phyloP scores from a whole-genome alignment of 768 basidiomycete species.

The Leucocoprinus sp. region DNA sequence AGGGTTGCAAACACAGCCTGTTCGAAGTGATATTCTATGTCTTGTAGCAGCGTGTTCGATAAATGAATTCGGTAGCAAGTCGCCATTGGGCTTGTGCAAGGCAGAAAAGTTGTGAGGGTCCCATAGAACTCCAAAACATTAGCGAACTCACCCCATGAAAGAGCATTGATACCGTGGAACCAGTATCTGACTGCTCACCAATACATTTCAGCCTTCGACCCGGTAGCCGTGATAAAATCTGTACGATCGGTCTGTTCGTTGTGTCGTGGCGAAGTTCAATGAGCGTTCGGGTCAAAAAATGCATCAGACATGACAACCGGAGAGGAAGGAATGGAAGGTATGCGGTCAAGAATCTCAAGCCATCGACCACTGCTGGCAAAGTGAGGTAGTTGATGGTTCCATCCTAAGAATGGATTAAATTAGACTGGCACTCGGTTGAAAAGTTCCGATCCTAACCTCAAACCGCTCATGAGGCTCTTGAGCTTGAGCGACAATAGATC shows the following conservation, averaged over 20 bases:
- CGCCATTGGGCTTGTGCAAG: slow-evolving; percentile 45
- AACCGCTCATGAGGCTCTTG: slow-evolving; percentile 61
- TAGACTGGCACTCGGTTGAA: not conserved
- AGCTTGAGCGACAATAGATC: slow-evolving; percentile 54
- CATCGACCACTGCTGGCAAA: slow-evolving; percentile 70
- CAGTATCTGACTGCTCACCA: slow-evolving; percentile 59
- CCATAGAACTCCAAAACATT: not conserved
- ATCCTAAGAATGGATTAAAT: slow-evolving; percentile 39
- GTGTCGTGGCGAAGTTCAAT: slow-evolving; percentile 52
- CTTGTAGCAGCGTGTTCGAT: slow-evolving; percentile 61
- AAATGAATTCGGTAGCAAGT: slow-evolving; percentile 64
- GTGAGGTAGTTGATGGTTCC: slow-evolving; percentile 80
- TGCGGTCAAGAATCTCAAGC: slow-evolving; percentile 66
- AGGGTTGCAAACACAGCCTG: slow-evolving; percentile 86
- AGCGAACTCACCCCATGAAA: slow-evolving; percentile 48
- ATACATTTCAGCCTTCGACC: slow-evolving; percentile 42
- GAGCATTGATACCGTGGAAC: slow-evolving; percentile 54
- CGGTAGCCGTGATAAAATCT: slow-evolving; percentile 60
- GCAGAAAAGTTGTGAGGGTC: slow-evolving; percentile 1
- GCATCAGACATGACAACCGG: slow-evolving; percentile 61
- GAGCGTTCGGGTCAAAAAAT: slow-evolving; percentile 51
- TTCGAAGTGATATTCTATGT: slow-evolving; percentile 65
- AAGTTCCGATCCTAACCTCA: slow-evolving; percentile 41
- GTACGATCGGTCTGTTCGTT: slow-evolving; percentile 51
- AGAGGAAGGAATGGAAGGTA: slow-evolving; percentile 76